Percentiles rank a stretch among this genome's conserved stretches.
Conservation (phyloP, 1,284 basidiomycete species). For the Cryptococcus sp. region DNA sequence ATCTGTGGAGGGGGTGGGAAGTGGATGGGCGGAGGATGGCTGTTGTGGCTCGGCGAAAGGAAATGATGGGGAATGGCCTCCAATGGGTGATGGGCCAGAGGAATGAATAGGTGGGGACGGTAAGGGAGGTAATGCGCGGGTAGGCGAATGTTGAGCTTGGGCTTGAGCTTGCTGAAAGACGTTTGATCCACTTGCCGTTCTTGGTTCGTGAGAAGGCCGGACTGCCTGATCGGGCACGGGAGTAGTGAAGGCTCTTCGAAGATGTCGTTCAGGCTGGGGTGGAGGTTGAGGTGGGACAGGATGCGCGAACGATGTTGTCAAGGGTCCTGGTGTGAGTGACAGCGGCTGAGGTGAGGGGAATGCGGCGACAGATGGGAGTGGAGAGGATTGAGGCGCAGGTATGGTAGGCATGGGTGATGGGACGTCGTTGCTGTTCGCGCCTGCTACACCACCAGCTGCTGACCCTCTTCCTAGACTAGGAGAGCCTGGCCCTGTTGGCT, state of each 20-base stretch:
- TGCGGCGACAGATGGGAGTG: conserved; percentile 25
- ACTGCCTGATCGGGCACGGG: conserved; percentile 19
- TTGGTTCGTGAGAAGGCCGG: conserved; percentile 19
- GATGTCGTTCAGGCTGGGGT: conserved; percentile 48
- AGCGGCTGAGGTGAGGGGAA: conserved; percentile 23
- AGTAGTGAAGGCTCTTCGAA: conserved; percentile 41
- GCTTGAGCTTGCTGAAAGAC: conserved; percentile 1
- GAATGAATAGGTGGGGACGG: conserved; percentile 25
- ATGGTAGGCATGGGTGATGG: conserved; percentile 27
- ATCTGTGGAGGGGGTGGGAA: conserved; percentile 8
- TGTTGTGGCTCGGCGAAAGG: conserved; percentile 3
- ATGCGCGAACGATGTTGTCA: background rate
- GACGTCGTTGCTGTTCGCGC: background rate
- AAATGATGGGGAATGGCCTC: conserved; percentile 3
- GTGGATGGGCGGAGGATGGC: conserved; percentile 9
- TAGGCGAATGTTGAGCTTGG: conserved; percentile 28
- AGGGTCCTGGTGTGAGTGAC: conserved; percentile 9
- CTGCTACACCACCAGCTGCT: background rate
- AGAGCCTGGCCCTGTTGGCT: conserved; percentile 1
- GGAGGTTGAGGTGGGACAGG: conserved; percentile 44
- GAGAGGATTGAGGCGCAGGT: conserved; percentile 34
- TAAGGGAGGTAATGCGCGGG: conserved; percentile 38
- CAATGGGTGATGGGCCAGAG: conserved; percentile 10
- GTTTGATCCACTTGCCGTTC: conserved; percentile 20
- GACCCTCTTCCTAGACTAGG: conserved; percentile 1